Conservation (phyloP, 805 yeast genomes). For the Teunomyces barrocoloradensis region DNA sequence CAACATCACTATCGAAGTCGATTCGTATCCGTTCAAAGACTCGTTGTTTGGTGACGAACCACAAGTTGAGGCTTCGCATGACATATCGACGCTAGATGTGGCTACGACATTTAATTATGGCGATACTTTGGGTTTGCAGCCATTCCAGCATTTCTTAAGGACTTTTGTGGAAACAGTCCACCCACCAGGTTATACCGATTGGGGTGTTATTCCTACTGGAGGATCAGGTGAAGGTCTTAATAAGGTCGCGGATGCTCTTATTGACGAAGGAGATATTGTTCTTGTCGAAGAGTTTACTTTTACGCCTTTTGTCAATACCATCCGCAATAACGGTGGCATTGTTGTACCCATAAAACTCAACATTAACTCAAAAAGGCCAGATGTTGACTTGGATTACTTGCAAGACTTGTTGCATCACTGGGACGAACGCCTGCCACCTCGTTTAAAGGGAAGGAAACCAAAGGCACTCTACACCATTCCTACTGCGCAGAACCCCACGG, state of each 20-base stretch:
- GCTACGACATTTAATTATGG: constrained; percentile 5
- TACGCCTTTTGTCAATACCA: constrained; percentile 5
- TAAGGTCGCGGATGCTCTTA: constrained; percentile 5
- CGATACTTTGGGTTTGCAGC: not conserved
- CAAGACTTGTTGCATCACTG: constrained; percentile 3
- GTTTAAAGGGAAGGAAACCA: constrained; percentile 4
- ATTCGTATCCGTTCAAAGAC: constrained; percentile 10
- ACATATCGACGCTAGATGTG: not conserved
- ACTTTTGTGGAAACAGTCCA: not conserved
- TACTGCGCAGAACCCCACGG: constrained; percentile 19
- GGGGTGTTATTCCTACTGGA: constrained; percentile 4
- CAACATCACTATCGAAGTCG: constrained; percentile 6
- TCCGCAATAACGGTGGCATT: constrained; percentile 3
- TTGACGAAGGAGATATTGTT: constrained; percentile 6
- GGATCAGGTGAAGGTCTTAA: constrained; percentile 8
- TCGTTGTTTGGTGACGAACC: constrained; percentile 3
- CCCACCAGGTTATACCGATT: constrained; percentile 3
- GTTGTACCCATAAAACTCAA: constrained; percentile 3
- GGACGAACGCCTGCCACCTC: constrained; percentile 1
- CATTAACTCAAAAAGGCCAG: not conserved
- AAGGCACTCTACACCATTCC: constrained; percentile 16
- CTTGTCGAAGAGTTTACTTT: constrained; percentile 8
- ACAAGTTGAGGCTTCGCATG: not conserved
- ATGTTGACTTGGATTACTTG: constrained; percentile 5
- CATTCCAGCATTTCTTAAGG: not conserved